These are phyloP conservation scores for Sarocladium brachiariae DNA, from an alignment of 2,329 filamentous ascomycete species.

Conservation along the genomic window DNA sequence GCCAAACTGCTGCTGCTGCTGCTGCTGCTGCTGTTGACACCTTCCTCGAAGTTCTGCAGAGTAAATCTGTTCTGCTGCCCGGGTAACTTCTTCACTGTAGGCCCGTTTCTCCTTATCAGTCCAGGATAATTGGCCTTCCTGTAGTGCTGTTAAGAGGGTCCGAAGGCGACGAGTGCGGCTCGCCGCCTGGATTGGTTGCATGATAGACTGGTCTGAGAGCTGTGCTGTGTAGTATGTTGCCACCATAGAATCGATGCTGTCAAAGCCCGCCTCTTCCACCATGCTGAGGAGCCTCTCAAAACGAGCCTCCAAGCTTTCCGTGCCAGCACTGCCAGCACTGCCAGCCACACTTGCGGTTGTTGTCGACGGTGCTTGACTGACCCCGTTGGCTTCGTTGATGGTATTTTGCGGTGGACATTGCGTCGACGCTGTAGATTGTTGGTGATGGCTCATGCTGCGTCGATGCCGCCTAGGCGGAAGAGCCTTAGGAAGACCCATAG, in stretches of 20 bases:
- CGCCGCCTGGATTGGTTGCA: background rate
- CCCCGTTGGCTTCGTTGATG: too few species aligned
- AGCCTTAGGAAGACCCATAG: background rate
- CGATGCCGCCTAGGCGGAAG: background rate
- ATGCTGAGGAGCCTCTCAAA: background rate
- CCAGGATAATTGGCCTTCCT: background rate
- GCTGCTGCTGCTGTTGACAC: background rate
- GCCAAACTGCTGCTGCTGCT: background rate
- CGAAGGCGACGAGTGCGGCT: background rate
- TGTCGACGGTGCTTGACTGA: too few species aligned
- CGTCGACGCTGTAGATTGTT: background rate
- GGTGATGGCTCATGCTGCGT: background rate
- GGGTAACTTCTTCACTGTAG: conserved; percentile 12
- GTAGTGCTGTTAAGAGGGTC: background rate
- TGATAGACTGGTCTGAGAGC: background rate
- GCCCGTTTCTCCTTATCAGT: conserved; percentile 9
- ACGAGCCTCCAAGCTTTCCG: background rate
- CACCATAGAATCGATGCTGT: background rate
- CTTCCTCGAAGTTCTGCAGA: conserved; percentile 6
- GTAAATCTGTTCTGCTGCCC: conserved; percentile 9
- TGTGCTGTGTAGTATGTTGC: background rate
- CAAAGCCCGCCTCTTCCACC: background rate
- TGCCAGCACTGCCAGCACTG: too few species aligned
- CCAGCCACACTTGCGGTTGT: background rate
- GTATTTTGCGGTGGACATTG: too few species aligned